A percentile compares a stretch with the other conserved stretches of the same genome.
phyloP scores from a whole-genome alignment of 352 stramenopile genomes.

The Phytopythium helicoides region DNA sequence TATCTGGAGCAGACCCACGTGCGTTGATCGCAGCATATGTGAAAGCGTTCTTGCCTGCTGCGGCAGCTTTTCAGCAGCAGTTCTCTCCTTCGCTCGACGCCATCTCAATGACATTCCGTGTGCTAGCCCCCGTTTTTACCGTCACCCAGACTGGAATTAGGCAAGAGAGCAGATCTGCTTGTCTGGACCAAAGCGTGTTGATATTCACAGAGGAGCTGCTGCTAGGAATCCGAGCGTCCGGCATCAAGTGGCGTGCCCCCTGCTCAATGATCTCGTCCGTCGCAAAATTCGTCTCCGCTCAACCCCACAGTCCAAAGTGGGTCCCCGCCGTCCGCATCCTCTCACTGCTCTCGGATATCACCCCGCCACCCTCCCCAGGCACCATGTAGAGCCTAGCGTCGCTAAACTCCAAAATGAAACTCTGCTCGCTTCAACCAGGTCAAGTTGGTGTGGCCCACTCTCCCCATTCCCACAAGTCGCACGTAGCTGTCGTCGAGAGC shows the following conservation, averaged over 20 bases:
- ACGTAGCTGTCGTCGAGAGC: not conserved
- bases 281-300: slow-evolving; percentile 24
- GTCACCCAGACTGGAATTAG: not conserved
- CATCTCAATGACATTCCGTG: slow-evolving; percentile 22
- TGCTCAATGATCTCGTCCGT: not conserved
- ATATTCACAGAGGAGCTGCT: slow-evolving; percentile 45
- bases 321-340: slow-evolving; percentile 36
- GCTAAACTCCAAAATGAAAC: no score
- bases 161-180: not conserved
- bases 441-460: not conserved
- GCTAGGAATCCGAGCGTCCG: slow-evolving; percentile 11
- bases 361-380: not conserved
- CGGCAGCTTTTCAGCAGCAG: slow-evolving; percentile 11
- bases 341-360: slow-evolving; percentile 5
- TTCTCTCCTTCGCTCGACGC: slow-evolving; percentile 21
- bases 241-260: slow-evolving; percentile 29
- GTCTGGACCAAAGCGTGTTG: slow-evolving; percentile 10
- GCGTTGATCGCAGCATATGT: slow-evolving; percentile 11
- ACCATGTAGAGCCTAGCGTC: no score
- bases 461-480: not conserved
- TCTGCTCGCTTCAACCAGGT: not conserved
- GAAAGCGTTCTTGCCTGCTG: slow-evolving; percentile 12
- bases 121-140: not conserved
- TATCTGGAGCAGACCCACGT: no score
- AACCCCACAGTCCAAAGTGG: slow-evolving; percentile 41